phyloP scores from a whole-genome alignment of 768 basidiomycete genomes.

The Rhodotorula sphaerocarpa region DNA sequence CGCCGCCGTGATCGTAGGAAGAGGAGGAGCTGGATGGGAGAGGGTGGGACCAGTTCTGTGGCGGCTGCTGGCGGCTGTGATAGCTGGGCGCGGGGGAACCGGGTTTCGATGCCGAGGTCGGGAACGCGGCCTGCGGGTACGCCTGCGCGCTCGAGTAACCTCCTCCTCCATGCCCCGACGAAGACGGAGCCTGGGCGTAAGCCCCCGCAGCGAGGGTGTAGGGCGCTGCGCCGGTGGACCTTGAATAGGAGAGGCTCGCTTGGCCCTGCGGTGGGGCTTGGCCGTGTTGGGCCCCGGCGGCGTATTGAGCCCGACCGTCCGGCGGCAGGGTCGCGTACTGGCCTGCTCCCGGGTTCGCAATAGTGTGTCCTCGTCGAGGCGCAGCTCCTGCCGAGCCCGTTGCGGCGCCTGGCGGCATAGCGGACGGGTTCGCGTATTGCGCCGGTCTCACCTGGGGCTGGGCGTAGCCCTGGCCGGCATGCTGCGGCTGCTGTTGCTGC shows the following conservation, averaged over 20 bases:
- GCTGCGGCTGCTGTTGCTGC: constrained; percentile 2
- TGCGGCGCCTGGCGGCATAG: not conserved
- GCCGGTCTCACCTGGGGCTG: not conserved
- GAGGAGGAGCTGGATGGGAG: not conserved
- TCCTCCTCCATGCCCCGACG: too few relatives aligned
- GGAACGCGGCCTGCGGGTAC: not conserved
- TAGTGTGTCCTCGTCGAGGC: too few relatives aligned
- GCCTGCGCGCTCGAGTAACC: constrained; percentile 3
- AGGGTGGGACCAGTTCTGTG: not conserved
- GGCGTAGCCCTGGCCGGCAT: constrained; percentile 8
- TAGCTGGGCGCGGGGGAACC: not conserved
- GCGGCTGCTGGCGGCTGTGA: not conserved
- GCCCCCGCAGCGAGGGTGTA: not conserved
- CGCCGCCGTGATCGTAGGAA: too few relatives aligned
- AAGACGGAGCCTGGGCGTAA: constrained; percentile 2
- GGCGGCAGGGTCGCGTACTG: too few relatives aligned
- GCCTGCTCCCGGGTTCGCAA: too few relatives aligned
- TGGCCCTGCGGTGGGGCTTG: too few relatives aligned
- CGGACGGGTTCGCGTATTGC: not conserved
- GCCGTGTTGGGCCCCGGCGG: too few relatives aligned
- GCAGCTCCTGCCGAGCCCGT: too few relatives aligned
- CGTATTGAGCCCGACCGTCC: too few relatives aligned
- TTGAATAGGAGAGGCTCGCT: not conserved
- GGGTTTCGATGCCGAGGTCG: not conserved
- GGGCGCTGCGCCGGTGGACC: not conserved